Percentiles rank a stretch among this genome's conserved stretches.
phyloP scores from a whole-genome alignment of 2,329 filamentous ascomycete species.

The Magnaporthales sp. region DNA sequence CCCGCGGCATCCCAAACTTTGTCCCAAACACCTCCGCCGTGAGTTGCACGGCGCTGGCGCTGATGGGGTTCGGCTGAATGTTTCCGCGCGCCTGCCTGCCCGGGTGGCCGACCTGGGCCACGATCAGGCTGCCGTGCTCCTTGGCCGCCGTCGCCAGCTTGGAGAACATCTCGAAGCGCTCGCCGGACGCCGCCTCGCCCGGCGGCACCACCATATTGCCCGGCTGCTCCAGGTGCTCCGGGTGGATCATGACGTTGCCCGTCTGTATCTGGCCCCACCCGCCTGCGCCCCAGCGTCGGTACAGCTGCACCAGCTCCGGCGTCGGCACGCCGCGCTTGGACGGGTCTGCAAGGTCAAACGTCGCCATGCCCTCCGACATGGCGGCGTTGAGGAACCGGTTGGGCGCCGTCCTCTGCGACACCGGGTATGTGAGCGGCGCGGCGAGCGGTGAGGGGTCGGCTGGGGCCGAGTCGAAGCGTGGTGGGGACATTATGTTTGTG shows the following conservation, averaged over 20 bases:
- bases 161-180: constrained; percentile 53
- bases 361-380: constrained; percentile 57
- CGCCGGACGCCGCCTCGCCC: constrained; percentile 39
- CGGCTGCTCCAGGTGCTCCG: constrained; percentile 44
- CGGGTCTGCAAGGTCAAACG: constrained; percentile 46
- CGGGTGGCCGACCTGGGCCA: constrained; percentile 55
- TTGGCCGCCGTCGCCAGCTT: constrained; percentile 45
- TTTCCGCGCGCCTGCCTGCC: constrained; percentile 40
- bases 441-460: constrained; percentile 26
- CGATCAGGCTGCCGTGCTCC: constrained; percentile 47
- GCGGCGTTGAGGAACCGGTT: constrained; percentile 62
- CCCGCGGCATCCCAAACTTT: constrained; percentile 37
- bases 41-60: constrained; percentile 4
- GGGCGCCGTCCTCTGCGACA: constrained; percentile 45
- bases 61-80: constrained; percentile 25
- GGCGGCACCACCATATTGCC: constrained; percentile 52
- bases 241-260: constrained; percentile 42
- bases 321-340: constrained; percentile 35
- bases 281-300: constrained; percentile 52
- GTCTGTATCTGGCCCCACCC: constrained; percentile 22
- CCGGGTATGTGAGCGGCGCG: constrained; percentile 37
- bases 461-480: not conserved
- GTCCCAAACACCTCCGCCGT: constrained; percentile 10
- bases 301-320: constrained; percentile 39
- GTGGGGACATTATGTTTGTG: not conserved